These are phyloP conservation scores for Dictyostelium intermedium DNA, from an alignment of 78 protist genomes.

Conservation along the genomic window DNA sequence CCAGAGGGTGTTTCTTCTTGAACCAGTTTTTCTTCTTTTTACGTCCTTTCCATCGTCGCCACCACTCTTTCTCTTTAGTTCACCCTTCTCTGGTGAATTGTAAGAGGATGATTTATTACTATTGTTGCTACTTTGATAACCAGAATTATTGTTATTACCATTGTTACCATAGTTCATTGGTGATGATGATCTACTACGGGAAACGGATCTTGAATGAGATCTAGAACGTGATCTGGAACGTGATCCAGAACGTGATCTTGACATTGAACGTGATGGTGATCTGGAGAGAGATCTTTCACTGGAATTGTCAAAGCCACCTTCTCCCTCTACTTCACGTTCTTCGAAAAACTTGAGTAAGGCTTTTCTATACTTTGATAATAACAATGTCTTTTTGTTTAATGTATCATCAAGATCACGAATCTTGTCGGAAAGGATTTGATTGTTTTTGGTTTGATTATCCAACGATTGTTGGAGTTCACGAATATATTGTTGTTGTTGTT, in stretches of 20 bases:
- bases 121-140: not conserved
- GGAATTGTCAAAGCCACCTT: not conserved
- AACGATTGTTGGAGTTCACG: not conserved
- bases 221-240: conserved; percentile 26
- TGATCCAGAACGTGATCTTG: conserved; percentile 51
- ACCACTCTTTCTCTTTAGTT: conserved; percentile 35
- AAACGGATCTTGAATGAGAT: conserved; percentile 38
- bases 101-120: not conserved
- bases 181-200: conserved; percentile 17
- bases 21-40: conserved; percentile 35
- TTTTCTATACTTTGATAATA: conserved; percentile 52
- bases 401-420: not conserved
- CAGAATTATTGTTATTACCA: not conserved
- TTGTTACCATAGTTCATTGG: not conserved
- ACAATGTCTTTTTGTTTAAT: conserved; percentile 7
- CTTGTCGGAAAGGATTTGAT: not conserved
- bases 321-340: not conserved
- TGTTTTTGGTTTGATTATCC: not conserved
- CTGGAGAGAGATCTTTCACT: conserved; percentile 17
- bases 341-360: conserved; percentile 58
- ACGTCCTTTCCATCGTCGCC: not conserved
- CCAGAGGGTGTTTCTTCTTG: conserved; percentile 70
- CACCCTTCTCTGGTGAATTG: not conserved
- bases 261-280: conserved; percentile 29
- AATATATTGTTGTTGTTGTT: conserved; percentile 1